Percentiles rank a stretch among this genome's conserved stretches.
Conservation (phyloP, 768 basidiomycete genomes). For the Auricularia sp. region DNA sequence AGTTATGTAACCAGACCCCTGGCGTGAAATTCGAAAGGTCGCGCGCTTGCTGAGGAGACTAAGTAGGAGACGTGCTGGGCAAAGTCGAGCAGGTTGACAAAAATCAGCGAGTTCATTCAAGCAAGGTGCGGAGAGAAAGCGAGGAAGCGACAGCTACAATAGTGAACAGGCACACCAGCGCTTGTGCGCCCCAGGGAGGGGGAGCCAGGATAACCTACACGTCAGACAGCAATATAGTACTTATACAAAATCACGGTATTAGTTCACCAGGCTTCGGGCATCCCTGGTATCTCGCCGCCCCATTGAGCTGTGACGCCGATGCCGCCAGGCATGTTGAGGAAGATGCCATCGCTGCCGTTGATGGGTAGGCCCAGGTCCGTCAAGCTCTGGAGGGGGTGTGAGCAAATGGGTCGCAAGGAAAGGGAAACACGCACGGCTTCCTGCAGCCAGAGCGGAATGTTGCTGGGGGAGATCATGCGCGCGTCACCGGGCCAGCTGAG, state of each 20-base stretch:
- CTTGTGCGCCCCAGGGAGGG: too few species aligned
- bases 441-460: slow-evolving; percentile 86
- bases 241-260: not conserved
- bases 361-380: slow-evolving; percentile 85
- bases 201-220: too few species aligned
- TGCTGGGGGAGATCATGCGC: slow-evolving; percentile 47
- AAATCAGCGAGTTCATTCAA: too few species aligned
- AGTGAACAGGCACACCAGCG: too few species aligned
- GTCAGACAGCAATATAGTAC: not conserved
- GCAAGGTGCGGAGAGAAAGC: too few species aligned
- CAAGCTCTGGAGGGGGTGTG: slow-evolving; percentile 45
- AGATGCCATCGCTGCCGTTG: slow-evolving; percentile 86
- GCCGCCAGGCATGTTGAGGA: slow-evolving; percentile 44
- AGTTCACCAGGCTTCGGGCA: slow-evolving; percentile 76
- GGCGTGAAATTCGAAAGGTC: too few species aligned
- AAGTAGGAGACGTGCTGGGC: too few species aligned
- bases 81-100: too few species aligned
- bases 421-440: slow-evolving; percentile 44
- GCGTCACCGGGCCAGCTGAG: slow-evolving; percentile 51
- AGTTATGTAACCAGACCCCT: too few species aligned
- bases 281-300: slow-evolving; percentile 61
- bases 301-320: slow-evolving; percentile 44
- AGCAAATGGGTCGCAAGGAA: not conserved
- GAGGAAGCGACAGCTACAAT: too few species aligned
- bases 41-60: too few species aligned